Evolutionary conservation across 2,329 filamentous ascomycete genomes (phyloP).

Genomic region (Plectosphaerella cucumerina): DNA sequence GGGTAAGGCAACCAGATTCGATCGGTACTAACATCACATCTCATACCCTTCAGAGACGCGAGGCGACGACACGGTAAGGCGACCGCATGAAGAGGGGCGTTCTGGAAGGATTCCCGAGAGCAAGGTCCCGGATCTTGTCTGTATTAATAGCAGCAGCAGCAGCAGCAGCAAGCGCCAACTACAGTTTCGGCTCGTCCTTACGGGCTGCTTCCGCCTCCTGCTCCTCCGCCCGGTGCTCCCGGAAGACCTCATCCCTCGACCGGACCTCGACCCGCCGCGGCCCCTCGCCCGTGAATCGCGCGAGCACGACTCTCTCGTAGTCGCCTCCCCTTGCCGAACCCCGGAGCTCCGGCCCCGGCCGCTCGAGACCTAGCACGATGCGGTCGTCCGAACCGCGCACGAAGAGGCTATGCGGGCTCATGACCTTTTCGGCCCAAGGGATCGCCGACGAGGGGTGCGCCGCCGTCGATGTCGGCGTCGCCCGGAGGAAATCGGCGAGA

Average conservation of each 20-base stretch:
- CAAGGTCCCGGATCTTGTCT: too few species aligned
- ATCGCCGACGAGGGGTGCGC: slow-evolving; percentile 38
- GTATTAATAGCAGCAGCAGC: too few species aligned
- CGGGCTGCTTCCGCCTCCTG: background rate
- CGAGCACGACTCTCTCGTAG: slow-evolving; percentile 53
- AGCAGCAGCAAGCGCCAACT: background rate
- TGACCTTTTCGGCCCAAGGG: slow-evolving; percentile 59
- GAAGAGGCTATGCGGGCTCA: slow-evolving; percentile 48
- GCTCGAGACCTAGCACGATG: slow-evolving; percentile 52
- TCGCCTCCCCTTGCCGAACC: slow-evolving; percentile 48
- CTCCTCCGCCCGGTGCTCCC: slow-evolving; percentile 32
- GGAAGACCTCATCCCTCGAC: slow-evolving; percentile 42
- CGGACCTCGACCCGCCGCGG: slow-evolving; percentile 51
- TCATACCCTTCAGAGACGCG: too few species aligned
- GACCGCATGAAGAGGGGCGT: too few species aligned
- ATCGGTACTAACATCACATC: too few species aligned
- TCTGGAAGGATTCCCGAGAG: too few species aligned
- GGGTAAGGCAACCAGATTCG: too few species aligned
- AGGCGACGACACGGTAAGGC: too few species aligned
- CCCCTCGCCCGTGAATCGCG: slow-evolving; percentile 46
- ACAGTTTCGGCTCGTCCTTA: background rate
- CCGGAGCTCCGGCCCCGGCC: slow-evolving; percentile 51
- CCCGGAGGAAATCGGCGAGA: slow-evolving; percentile 50
- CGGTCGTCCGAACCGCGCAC: slow-evolving; percentile 39
- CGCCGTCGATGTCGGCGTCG: slow-evolving; percentile 32